These are phyloP conservation scores for Polyporus arcularius DNA, from an alignment of 768 basidiomycete species.

Conservation along the genomic window DNA sequence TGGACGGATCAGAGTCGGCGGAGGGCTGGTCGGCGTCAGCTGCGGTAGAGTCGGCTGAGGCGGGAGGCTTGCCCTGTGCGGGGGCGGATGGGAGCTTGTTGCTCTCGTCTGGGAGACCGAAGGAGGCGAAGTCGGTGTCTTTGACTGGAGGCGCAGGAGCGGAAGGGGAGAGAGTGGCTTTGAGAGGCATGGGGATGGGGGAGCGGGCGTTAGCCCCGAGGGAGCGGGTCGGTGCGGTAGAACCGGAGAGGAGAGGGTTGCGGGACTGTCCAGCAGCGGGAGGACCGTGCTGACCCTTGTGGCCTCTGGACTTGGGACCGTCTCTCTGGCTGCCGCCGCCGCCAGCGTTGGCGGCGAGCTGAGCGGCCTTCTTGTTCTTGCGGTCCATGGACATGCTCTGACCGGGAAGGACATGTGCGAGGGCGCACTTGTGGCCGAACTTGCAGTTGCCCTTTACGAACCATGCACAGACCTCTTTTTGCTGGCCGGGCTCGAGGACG, in stretches of 20 bases:
- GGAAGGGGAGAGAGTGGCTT: constrained; percentile 72
- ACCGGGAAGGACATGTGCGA: constrained; percentile 92
- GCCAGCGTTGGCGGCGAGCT: constrained; percentile 50
- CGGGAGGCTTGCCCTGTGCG: constrained; percentile 32
- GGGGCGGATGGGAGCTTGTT: constrained; percentile 49
- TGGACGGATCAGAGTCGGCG: constrained; percentile 4
- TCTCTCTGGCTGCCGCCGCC: constrained; percentile 35
- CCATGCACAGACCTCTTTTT: constrained; percentile 85
- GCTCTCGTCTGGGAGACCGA: constrained; percentile 63
- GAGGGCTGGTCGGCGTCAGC: constrained; percentile 19
- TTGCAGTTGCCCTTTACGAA: constrained; percentile 92
- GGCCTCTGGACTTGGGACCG: constrained; percentile 38
- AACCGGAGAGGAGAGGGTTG: constrained; percentile 49
- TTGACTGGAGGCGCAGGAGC: constrained; percentile 78
- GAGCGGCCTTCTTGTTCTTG: constrained; percentile 95
- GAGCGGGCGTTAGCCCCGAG: constrained; percentile 48
- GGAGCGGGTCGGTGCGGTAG: constrained; percentile 67
- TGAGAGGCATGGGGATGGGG: constrained; percentile 67
- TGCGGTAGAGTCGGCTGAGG: constrained; percentile 15
- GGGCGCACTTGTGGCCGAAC: constrained; percentile 82
- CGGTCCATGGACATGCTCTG: constrained; percentile 95
- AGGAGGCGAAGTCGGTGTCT: constrained; percentile 73
- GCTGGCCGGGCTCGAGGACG: constrained; percentile 68
- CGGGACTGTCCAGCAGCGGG: constrained; percentile 23
- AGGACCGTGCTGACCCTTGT: constrained; percentile 23